These are phyloP conservation scores for Phaeosphaeria sp. DNA, from an alignment of 2,329 filamentous ascomycete species.

Conservation along the genomic window DNA sequence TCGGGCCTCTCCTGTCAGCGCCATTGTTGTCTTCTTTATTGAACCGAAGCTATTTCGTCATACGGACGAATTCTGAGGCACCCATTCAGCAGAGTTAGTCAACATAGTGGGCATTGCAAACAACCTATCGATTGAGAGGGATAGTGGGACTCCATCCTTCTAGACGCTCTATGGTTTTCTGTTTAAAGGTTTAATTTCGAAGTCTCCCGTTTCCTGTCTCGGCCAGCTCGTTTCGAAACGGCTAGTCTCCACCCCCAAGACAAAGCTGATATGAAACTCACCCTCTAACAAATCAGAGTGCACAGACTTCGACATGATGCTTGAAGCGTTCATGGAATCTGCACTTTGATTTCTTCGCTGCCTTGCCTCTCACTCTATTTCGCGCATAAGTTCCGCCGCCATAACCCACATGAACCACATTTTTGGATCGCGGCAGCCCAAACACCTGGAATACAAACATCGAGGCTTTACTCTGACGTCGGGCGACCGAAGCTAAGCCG, in stretches of 20 bases:
- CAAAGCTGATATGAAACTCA: slow-evolving; percentile 18
- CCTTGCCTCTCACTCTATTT: slow-evolving; percentile 32
- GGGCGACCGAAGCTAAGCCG: slow-evolving; percentile 10
- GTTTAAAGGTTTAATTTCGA: slow-evolving; percentile 3
- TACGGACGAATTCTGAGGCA: not conserved
- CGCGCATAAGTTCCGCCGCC: slow-evolving; percentile 23
- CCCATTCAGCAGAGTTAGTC: not conserved
- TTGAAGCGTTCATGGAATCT: slow-evolving; percentile 9
- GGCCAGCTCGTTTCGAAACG: slow-evolving; percentile 23
- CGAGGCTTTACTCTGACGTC: slow-evolving; percentile 17
- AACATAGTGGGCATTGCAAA: not conserved
- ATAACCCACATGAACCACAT: slow-evolving; percentile 15
- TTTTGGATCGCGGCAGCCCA: slow-evolving; percentile 16
- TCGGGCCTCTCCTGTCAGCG: not conserved
- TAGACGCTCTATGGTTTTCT: not conserved
- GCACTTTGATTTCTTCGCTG: slow-evolving; percentile 16
- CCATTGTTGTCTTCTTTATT: too few species aligned
- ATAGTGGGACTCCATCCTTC: not conserved
- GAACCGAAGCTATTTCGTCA: not conserved
- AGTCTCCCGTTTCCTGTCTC: slow-evolving; percentile 3
- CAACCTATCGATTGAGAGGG: not conserved
- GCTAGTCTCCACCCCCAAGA: slow-evolving; percentile 8
- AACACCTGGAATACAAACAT: slow-evolving; percentile 10
- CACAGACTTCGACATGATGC: slow-evolving; percentile 4
- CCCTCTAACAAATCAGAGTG: slow-evolving; percentile 9